Evolutionary conservation across 2,329 filamentous ascomycete species (phyloP).

Genomic region (Acephala macrosclerotiorum): DNA sequence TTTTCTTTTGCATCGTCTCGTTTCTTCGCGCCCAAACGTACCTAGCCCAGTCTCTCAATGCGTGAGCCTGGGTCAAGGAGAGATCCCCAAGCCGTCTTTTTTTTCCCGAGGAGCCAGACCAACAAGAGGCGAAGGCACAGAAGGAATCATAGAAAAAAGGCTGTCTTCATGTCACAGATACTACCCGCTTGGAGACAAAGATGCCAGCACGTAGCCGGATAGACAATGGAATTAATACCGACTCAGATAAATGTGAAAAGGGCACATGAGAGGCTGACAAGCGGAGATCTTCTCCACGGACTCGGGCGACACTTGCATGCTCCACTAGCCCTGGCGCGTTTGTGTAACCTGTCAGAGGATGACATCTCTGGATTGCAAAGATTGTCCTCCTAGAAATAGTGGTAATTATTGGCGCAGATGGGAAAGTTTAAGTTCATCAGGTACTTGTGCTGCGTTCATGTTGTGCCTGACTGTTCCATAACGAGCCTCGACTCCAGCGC

Average conservation of each 20-base stretch:
- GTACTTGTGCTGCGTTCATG: slow-evolving; percentile 1
- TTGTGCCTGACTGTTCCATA: slow-evolving; percentile 10
- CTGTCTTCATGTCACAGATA: not conserved
- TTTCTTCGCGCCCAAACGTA: slow-evolving; percentile 2
- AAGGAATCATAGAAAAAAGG: slow-evolving; percentile 2
- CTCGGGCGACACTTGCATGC: not conserved
- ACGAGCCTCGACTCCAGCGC: slow-evolving; percentile 4
- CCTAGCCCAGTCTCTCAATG: slow-evolving; percentile 8
- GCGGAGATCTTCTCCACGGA: slow-evolving; percentile 16
- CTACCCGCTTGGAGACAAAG: slow-evolving; percentile 4
- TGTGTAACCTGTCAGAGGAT: not conserved
- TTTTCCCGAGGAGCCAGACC: slow-evolving; percentile 6
- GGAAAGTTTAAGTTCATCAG: not conserved
- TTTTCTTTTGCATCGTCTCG: slow-evolving; percentile 11
- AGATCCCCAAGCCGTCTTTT: slow-evolving; percentile 7
- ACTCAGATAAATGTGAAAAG: slow-evolving; percentile 6
- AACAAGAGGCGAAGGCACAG: not conserved
- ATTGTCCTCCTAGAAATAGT: not conserved
- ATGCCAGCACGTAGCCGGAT: not conserved
- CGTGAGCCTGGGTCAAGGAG: not conserved
- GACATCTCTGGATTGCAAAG: slow-evolving; percentile 3
- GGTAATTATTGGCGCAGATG: not conserved
- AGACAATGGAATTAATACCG: not conserved
- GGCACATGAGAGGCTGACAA: not conserved
- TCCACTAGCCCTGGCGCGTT: not conserved